Evolutionary conservation across 2,329 filamentous ascomycete species (phyloP).

Genomic region (Parascedosporium putredinis): DNA sequence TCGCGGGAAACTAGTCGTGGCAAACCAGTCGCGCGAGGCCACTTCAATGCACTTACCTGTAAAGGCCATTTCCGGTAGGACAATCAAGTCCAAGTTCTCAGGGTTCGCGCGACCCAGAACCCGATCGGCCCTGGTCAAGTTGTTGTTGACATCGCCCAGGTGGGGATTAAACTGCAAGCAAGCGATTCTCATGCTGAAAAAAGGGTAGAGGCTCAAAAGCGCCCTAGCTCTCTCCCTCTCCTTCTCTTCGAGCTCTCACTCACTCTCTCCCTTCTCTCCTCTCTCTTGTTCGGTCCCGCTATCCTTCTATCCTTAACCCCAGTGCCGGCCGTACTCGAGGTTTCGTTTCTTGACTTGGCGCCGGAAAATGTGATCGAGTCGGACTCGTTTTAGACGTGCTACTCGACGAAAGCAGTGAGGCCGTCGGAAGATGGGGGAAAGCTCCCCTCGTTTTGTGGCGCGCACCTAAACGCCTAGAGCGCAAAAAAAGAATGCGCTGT

Average conservation of each 20-base stretch:
- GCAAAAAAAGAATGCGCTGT: no score
- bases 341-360: no score
- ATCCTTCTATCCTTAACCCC: no score
- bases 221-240: neutral
- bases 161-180: slow-evolving; percentile 64
- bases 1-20: no score
- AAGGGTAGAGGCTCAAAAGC: neutral
- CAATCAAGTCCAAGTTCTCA: slow-evolving; percentile 55
- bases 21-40: no score
- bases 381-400: no score
- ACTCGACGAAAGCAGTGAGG: no score
- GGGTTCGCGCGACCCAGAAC: slow-evolving; percentile 44
- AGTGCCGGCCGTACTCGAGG: no score
- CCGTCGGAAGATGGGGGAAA: no score
- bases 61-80: slow-evolving; percentile 69
- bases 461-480: no score
- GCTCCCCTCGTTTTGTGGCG: no score
- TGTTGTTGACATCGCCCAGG: slow-evolving; percentile 60
- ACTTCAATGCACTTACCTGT: slow-evolving; percentile 44
- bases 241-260: neutral
- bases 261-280: neutral
- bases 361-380: no score
- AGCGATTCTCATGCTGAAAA: slow-evolving; percentile 49
- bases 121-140: slow-evolving; percentile 56
- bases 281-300: neutral